Percentiles rank a stretch among this genome's conserved stretches.
Conservation (phyloP, 768 basidiomycete species). For the Clitopilus passeckerianus region DNA sequence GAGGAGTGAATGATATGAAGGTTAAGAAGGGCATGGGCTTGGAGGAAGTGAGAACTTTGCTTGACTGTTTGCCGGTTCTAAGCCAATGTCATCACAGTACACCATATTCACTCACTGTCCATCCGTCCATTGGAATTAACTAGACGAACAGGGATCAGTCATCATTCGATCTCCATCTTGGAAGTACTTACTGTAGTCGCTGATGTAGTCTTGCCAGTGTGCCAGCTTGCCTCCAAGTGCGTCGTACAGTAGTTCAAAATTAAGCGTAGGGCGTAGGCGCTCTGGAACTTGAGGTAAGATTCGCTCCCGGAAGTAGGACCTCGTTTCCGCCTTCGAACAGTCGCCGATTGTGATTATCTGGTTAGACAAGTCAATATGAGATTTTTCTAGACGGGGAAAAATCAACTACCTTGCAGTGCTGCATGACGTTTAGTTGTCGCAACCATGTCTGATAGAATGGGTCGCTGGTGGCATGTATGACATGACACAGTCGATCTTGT, state of each 20-base stretch:
- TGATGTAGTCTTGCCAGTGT: slow-evolving; percentile 78
- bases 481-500: slow-evolving; percentile 80
- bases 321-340: slow-evolving; percentile 67
- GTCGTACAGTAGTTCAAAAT: slow-evolving; percentile 71
- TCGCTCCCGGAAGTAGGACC: slow-evolving; percentile 58
- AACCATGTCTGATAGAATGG: slow-evolving; percentile 86
- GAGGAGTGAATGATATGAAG: slow-evolving; percentile 85
- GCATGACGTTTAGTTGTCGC: slow-evolving; percentile 73
- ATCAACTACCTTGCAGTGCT: slow-evolving; percentile 69
- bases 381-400: neutral
- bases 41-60: slow-evolving; percentile 78
- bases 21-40: slow-evolving; percentile 79
- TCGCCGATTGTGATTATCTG: slow-evolving; percentile 80
- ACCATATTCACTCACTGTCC: slow-evolving; percentile 44
- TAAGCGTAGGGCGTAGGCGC: slow-evolving; percentile 42
- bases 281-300: slow-evolving; percentile 71
- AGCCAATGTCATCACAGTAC: neutral
- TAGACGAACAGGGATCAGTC: slow-evolving; percentile 19
- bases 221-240: slow-evolving; percentile 83
- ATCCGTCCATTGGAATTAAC: slow-evolving; percentile 73
- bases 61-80: slow-evolving; percentile 42
- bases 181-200: slow-evolving; percentile 55
- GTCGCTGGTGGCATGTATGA: slow-evolving; percentile 79
- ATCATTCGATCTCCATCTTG: neutral
- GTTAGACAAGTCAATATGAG: neutral